These are phyloP conservation scores for Sclerotinia glacialis DNA, from an alignment of 2,329 filamentous ascomycete genomes.

Conservation along the genomic window DNA sequence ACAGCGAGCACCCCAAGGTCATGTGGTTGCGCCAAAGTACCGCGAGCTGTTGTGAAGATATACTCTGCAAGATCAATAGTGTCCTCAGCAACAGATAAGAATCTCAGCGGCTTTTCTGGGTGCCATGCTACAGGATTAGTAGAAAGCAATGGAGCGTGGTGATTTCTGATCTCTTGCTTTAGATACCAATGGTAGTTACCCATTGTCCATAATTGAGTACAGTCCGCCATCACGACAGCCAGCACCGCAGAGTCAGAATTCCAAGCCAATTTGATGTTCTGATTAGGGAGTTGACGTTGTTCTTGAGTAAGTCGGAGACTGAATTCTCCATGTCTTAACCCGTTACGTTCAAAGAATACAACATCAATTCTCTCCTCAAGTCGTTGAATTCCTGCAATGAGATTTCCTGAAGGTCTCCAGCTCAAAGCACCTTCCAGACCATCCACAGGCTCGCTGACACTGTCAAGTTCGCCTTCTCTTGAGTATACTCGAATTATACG, in stretches of 20 bases:
- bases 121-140: conserved; percentile 62
- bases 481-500: conserved; percentile 87
- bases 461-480: conserved; percentile 84
- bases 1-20: conserved; percentile 80
- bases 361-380: conserved; percentile 69
- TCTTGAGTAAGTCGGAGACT: conserved; percentile 66
- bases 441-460: conserved; percentile 92
- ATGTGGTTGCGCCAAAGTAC: conserved; percentile 65
- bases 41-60: conserved; percentile 64
- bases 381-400: conserved; percentile 83
- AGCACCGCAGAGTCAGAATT: conserved; percentile 90
- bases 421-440: conserved; percentile 82
- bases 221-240: conserved; percentile 70
- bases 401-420: conserved; percentile 87
- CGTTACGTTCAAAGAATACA: conserved; percentile 95
- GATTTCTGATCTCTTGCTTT: conserved; percentile 75
- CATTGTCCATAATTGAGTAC: conserved; percentile 92
- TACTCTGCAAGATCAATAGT: conserved; percentile 62
- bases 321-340: conserved; percentile 94
- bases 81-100: conserved; percentile 54
- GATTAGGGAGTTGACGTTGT: conserved; percentile 53
- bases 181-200: conserved; percentile 98
- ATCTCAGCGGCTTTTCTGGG: conserved; percentile 73
- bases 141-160: conserved; percentile 40
- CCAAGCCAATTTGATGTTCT: conserved; percentile 71